Base-by-base conservation (phyloP, 2,329 filamentous ascomycete genomes). In the Colletotrichum melonis region DNA sequence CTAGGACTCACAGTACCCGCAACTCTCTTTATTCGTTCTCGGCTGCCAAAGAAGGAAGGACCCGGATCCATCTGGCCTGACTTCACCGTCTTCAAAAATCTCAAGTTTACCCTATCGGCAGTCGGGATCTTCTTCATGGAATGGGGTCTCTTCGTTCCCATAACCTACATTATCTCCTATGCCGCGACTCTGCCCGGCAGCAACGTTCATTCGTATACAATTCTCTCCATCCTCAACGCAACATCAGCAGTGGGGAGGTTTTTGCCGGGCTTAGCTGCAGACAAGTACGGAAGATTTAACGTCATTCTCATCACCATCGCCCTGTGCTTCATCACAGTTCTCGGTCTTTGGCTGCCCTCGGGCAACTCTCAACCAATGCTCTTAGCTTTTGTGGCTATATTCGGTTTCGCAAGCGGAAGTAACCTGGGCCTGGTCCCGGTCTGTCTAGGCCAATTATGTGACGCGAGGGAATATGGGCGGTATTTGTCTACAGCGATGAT, bases 181-280 rank as follows among this genome's bases (percentile, higher is more conserved):
- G 91, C 92, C 0, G 84, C 91, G 1, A 82, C 84, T 19, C 86
- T 92, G 68, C 89, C 90, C n/a, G 87, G 94, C 77, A 85, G 86
- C 60, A 81, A 84, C 0, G 84, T 84, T 0, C 89, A 93, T 76
- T 89, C 92, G 1, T 96, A 94, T 80, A 91, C 94, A 74, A 87
- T 97, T 32, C 87, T 97, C n/a, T 91, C 94, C 1, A 89, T 97
- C 71, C 88, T 97, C 78, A 97, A 97, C 79, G 94, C 90, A 1
- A 94, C 93, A 12, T 94, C 92, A 0, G 91, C 93, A 65, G 84
- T 97, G 8, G 95, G 95, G 3, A 90, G 95, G 26, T 93, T 91
- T 82, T 85, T 95, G 0, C 94, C 95, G 0, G 94, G 95, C 0
- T 88, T 93, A 74, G 83, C 95, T 9, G 92, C 94, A 0, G 95